Evolutionary conservation across 768 basidiomycete species (phyloP).

Genomic region (Sutorius australiensis): DNA sequence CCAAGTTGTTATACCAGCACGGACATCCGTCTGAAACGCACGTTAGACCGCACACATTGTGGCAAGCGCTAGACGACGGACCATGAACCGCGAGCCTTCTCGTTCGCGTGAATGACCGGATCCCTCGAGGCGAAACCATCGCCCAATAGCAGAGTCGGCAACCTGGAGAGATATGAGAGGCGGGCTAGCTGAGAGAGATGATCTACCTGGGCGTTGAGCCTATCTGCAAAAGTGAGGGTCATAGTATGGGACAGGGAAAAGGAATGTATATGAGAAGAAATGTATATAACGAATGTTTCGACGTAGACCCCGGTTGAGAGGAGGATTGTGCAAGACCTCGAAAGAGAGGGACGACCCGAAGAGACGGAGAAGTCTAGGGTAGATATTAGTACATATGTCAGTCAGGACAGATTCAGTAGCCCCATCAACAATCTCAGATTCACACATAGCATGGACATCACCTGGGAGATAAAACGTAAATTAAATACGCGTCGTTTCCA

Average conservation of each 20-base stretch:
- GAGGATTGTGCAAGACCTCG: constrained; percentile 3
- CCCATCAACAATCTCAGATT: constrained; percentile 18
- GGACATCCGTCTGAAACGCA: constrained; percentile 59
- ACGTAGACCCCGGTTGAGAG: not conserved
- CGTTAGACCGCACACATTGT: constrained; percentile 5
- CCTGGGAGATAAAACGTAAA: constrained; percentile 26
- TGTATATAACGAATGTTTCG: constrained; percentile 24
- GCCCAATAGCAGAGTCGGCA: constrained; percentile 44
- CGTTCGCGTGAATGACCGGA: constrained; percentile 63
- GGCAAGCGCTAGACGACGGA: constrained; percentile 22
- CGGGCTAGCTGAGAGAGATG: not conserved
- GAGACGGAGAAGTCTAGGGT: not conserved
- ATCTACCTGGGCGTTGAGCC: constrained; percentile 40
- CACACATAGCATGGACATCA: constrained; percentile 13
- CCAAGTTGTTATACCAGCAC: constrained; percentile 80
- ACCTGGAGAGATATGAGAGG: constrained; percentile 25
- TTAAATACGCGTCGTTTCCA: constrained; percentile 8
- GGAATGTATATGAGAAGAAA: constrained; percentile 12
- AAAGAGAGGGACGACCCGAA: constrained; percentile 1
- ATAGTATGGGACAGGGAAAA: constrained; percentile 23
- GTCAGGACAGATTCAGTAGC: constrained; percentile 8
- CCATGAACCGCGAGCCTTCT: constrained; percentile 59
- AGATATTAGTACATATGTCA: constrained; percentile 12
- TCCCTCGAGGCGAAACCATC: constrained; percentile 73
- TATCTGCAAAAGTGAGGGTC: constrained; percentile 39